Conservation (phyloP, 495 filamentous ascomycete genomes). For the Aspergillus steynii region DNA sequence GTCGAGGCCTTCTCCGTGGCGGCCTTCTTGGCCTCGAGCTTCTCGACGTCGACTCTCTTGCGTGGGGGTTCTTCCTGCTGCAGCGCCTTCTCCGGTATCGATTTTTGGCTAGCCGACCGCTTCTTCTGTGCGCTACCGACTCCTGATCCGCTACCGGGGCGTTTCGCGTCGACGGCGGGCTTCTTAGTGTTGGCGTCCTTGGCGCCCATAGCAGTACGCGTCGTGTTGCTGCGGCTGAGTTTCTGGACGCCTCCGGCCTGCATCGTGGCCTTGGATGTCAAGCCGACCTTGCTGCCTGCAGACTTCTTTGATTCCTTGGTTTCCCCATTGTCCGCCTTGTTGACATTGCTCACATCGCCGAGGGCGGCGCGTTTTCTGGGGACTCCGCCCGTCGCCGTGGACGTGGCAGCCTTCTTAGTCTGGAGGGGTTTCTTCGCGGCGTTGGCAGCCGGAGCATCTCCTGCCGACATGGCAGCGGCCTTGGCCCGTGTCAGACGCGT, state of each 20-base stretch:
- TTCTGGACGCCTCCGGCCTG: conserved; percentile 77
- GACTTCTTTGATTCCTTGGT: conserved; percentile 70
- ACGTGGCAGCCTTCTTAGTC: conserved; percentile 70
- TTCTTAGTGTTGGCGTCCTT: conserved; percentile 71
- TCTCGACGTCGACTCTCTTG: conserved; percentile 46
- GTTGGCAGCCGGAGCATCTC: conserved; percentile 51
- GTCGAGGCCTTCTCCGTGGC: conserved; percentile 15
- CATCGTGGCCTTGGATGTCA: conserved; percentile 76
- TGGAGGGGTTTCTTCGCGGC: conserved; percentile 70
- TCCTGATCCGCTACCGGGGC: conserved; percentile 71
- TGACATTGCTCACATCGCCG: conserved; percentile 93
- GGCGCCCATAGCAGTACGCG: conserved; percentile 58
- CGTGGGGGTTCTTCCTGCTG: conserved; percentile 57
- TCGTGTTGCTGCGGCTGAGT: conserved; percentile 62
- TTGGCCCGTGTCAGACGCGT: conserved; percentile 92
- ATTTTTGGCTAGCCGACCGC: conserved; percentile 51
- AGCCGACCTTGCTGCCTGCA: conserved; percentile 54
- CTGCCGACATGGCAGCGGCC: conserved; percentile 66
- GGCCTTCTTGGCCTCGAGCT: conserved; percentile 19
- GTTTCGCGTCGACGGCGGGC: conserved; percentile 58
- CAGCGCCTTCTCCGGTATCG: conserved; percentile 61
- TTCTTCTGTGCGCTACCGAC: conserved; percentile 57
- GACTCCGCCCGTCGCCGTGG: conserved; percentile 43
- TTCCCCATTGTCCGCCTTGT: conserved; percentile 68
- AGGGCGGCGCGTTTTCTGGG: conserved; percentile 74